phyloP scores from a whole-genome alignment of 2,329 filamentous ascomycete genomes.

The Pseudocercospora ulei region DNA sequence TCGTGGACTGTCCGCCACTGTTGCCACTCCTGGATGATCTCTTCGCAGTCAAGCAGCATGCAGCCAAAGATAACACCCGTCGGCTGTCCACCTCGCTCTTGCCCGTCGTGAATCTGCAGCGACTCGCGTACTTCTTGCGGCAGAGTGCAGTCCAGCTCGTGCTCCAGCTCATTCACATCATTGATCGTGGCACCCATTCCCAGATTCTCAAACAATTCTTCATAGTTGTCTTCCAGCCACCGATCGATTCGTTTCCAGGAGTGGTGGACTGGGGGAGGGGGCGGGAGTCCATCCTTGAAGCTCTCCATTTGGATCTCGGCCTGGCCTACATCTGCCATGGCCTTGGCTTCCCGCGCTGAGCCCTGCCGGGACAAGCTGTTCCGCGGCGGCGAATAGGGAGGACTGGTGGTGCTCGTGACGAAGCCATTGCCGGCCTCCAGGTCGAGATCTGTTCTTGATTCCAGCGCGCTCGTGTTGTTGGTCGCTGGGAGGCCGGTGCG shows the following conservation, averaged over 20 bases:
- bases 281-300: constrained; percentile 83
- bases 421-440: constrained; percentile 52
- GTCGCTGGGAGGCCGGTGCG: constrained; percentile 68
- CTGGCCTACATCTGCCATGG: constrained; percentile 59
- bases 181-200: constrained; percentile 87
- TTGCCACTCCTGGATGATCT: constrained; percentile 94
- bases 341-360: constrained; percentile 38
- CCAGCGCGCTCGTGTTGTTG: constrained; percentile 71
- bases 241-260: constrained; percentile 90
- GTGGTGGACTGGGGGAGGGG: constrained; percentile 74
- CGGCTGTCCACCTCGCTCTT: constrained; percentile 82
- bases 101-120: constrained; percentile 83
- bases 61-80: constrained; percentile 87
- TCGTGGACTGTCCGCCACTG: constrained; percentile 93
- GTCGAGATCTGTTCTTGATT: constrained; percentile 76
- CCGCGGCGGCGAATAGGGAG: constrained; percentile 74
- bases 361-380: constrained; percentile 56
- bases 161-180: constrained; percentile 92
- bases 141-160: constrained; percentile 86
- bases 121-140: constrained; percentile 92
- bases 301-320: constrained; percentile 95
- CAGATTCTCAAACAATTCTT: constrained; percentile 85
- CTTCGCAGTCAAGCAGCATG: constrained; percentile 96
- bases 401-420: constrained; percentile 52
- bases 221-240: constrained; percentile 92